Evolutionary conservation across 352 stramenopile species (phyloP).

Genomic region (Globisporangium middletonii): DNA sequence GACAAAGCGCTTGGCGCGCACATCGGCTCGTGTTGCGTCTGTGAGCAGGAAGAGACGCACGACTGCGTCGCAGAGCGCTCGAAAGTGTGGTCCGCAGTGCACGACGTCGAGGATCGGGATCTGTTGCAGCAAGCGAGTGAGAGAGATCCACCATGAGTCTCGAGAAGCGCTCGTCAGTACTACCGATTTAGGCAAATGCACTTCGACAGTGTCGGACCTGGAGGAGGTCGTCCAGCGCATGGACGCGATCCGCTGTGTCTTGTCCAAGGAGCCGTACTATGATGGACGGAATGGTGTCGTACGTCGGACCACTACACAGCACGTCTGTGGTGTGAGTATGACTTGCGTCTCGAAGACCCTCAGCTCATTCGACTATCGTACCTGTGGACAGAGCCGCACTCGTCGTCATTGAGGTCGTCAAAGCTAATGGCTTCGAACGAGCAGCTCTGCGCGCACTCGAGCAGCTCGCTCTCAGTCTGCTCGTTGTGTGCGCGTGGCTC

Average conservation of each 20-base stretch:
- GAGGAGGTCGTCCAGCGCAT: constrained; percentile 13
- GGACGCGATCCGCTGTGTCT: background rate
- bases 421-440: constrained; percentile 39
- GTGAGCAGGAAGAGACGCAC: constrained; percentile 28
- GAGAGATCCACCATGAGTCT: background rate
- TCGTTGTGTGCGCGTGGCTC: background rate
- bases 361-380: constrained; percentile 1
- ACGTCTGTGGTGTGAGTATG: background rate
- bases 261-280: background rate
- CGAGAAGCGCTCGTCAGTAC: no score
- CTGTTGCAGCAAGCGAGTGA: constrained; percentile 12
- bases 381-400: constrained; percentile 32
- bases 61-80: constrained; percentile 20
- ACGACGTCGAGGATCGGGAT: constrained; percentile 47
- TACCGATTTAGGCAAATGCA: background rate
- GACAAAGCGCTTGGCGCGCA: constrained; percentile 23
- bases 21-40: constrained; percentile 4
- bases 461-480: background rate
- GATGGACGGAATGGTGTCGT: constrained; percentile 15
- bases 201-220: background rate
- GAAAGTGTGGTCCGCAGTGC: constrained; percentile 38
- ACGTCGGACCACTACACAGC: constrained; percentile 6
- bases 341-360: no score
- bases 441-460: constrained; percentile 10
- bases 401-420: constrained; percentile 29